phyloP scores from a whole-genome alignment of 1,284 basidiomycete species.

The Cryptococcus neoformans region DNA sequence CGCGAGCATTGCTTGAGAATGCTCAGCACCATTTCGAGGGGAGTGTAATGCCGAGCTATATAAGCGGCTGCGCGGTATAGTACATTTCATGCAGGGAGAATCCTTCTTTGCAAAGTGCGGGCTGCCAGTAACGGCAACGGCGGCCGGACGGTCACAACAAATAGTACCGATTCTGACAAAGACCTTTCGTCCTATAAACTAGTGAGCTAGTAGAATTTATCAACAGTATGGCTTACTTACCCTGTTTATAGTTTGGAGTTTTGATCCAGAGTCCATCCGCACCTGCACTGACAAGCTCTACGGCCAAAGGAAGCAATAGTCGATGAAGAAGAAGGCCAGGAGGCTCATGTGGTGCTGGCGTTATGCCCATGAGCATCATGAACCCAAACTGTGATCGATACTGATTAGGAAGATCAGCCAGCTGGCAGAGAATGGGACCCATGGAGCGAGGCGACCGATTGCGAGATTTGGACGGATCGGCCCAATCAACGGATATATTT shows the following conservation, averaged over 20 bases:
- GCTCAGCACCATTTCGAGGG: background rate
- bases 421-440: background rate
- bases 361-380: background rate
- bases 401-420: background rate
- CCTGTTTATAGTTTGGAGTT: background rate
- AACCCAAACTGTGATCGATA: background rate
- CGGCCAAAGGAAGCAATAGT: background rate
- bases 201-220: background rate
- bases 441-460: background rate
- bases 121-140: background rate
- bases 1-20: background rate
- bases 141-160: background rate
- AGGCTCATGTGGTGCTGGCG: slow-evolving; percentile 2
- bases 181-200: background rate
- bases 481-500: background rate
- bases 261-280: background rate
- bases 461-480: background rate
- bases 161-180: background rate
- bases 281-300: background rate
- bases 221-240: background rate
- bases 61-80: background rate
- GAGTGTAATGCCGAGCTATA: background rate
- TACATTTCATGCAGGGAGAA: background rate
- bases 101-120: background rate
- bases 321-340: background rate